A percentile compares a stretch with the other conserved stretches of the same genome.
Conservation (phyloP, 176 grass and related monocot species). For the Musa acuminata region DNA sequence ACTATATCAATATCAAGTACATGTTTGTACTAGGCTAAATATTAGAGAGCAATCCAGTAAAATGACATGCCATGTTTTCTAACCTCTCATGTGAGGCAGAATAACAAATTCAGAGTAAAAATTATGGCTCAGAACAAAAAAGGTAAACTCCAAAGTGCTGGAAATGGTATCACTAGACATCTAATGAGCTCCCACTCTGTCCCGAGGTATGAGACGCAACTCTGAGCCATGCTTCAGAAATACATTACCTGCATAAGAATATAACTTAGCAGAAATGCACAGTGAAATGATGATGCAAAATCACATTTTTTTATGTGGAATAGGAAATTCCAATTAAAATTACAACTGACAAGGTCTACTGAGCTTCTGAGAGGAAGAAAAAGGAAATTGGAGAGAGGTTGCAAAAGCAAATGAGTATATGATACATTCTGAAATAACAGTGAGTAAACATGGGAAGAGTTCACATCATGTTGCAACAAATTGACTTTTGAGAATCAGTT, state of each 20-base stretch:
- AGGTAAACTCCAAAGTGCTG: background rate
- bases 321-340: background rate
- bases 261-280: slow-evolving; percentile 1
- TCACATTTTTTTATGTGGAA: background rate
- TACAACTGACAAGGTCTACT: background rate
- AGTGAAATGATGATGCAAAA: background rate
- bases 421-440: too few relatives aligned
- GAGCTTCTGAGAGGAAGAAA: too few relatives aligned
- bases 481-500: too few relatives aligned
- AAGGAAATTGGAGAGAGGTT: too few relatives aligned
- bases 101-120: background rate
- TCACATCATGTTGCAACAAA: too few relatives aligned
- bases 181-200: slow-evolving; percentile 52
- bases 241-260: slow-evolving; percentile 67
- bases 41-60: background rate
- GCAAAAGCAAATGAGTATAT: too few relatives aligned
- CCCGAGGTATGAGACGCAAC: slow-evolving; percentile 86
- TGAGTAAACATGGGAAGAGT: too few relatives aligned
- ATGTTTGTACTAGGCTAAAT: background rate
- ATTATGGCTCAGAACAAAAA: background rate
- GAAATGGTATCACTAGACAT: background rate
- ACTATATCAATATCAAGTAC: background rate
- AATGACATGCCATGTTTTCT: background rate
- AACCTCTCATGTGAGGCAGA: background rate
- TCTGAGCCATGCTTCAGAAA: slow-evolving; percentile 98